phyloP scores from a whole-genome alignment of 345 rosid species.

The Hibiscus trionum region DNA sequence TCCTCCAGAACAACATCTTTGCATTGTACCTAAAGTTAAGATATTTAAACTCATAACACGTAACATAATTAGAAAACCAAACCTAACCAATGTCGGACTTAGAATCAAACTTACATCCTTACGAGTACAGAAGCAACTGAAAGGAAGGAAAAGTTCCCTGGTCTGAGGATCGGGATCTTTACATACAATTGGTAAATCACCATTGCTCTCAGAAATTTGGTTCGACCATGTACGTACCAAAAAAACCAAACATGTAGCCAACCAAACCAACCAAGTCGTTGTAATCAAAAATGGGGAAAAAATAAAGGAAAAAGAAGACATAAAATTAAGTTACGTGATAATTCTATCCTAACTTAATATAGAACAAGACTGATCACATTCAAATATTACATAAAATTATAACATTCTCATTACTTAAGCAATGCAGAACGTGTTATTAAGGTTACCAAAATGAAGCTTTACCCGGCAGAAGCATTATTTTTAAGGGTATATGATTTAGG shows the following conservation, averaged over 20 bases:
- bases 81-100: background rate
- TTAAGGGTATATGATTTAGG: too few species aligned
- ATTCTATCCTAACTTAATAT: too few species aligned
- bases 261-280: too few species aligned
- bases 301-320: background rate
- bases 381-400: too few species aligned
- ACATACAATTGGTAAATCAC: slow-evolving; percentile 29
- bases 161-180: slow-evolving; percentile 44
- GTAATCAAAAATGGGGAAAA: background rate
- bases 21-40: slow-evolving; percentile 55
- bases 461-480: too few species aligned
- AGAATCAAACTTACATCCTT: slow-evolving; percentile 48
- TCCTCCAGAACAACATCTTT: slow-evolving; percentile 75
- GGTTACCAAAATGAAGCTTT: too few species aligned
- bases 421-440: too few species aligned
- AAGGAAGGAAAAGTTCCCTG: slow-evolving; percentile 77
- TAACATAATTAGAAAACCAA: background rate
- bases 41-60: background rate
- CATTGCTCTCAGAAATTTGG: slow-evolving; percentile 27
- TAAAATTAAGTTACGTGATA: too few species aligned
- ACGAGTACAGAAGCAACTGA: slow-evolving; percentile 83
- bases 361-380: too few species aligned
- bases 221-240: slow-evolving; percentile 31
- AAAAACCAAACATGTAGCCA: too few species aligned
- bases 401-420: too few species aligned